Base-by-base conservation (phyloP, 108 stramenopile genomes). In the Cylindrotheca fusiformis region DNA sequence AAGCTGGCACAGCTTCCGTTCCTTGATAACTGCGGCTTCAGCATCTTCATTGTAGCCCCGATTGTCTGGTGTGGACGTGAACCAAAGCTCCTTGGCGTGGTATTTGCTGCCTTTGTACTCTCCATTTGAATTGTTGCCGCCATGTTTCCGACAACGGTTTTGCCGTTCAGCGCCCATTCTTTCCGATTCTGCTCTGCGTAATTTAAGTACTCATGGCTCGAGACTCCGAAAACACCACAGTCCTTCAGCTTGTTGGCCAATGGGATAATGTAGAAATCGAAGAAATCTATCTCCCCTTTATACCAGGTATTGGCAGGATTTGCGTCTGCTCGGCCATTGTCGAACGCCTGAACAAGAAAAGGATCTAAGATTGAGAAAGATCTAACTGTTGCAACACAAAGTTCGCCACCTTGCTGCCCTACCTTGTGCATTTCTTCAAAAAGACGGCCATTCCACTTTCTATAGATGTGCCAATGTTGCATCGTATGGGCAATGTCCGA, bases 381-480 rank as follows among this genome's bases (percentile, higher is more conserved):
- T n/a, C n/a, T n/a, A n/a, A n/a, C n/a, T n/a, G n/a, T n/a, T n/a
- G n/a, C n/a, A n/a, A n/a, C n/a, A n/a, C n/a, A n/a, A n/a, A n/a
- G n/a, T n/a, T n/a, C n/a, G n/a, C n/a, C n/a, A n/a, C n/a, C n/a
- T n/a, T n/a, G n/a, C n/a, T n/a, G n/a, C 14, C 36, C 6, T 41
- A 41, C 36, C 36, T 41, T 41, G 36, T 41, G 36, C 63, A 63
- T 63, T 46, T 63, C 63, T 33, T 32, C 27, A 24, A 63, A 63
- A 14, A 63, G 45, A 22, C 63, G 63, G 2, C 49, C 63, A 33
- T 63, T 63, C 63, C 63, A 63, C 17, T 63, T 63, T 26, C 48
- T 44, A 32, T 47, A 63, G 8, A 63, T 51, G 41, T 63, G 63
- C 63, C 63, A 63, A 48, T 63, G 63, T 63, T 63, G 63, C 63